Percentiles rank a stretch among this genome's conserved stretches.
These are phyloP conservation scores for Phanerodontia chrysosporium DNA, from an alignment of 768 basidiomycete genomes.

Conservation along the genomic window DNA sequence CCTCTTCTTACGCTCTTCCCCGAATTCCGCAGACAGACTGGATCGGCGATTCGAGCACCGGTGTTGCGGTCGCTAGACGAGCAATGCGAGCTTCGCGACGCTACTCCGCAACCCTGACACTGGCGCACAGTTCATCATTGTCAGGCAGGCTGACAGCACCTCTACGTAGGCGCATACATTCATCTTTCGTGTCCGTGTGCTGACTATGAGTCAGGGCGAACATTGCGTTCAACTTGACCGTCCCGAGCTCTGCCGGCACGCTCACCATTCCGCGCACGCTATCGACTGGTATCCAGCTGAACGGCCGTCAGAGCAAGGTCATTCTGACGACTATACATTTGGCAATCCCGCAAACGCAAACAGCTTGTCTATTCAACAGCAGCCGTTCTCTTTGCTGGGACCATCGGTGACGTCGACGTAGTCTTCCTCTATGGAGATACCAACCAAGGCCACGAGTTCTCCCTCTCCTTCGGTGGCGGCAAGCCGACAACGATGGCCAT, in stretches of 20 bases:
- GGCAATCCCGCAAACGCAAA: slow-evolving; percentile 54
- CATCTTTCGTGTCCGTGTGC: slow-evolving; percentile 1
- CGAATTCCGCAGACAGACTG: slow-evolving; percentile 75
- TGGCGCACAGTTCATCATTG: slow-evolving; percentile 61
- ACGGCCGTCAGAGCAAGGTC: slow-evolving; percentile 71
- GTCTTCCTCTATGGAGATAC: slow-evolving; percentile 36
- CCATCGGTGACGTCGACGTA: slow-evolving; percentile 38
- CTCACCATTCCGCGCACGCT: slow-evolving; percentile 52
- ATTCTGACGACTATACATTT: slow-evolving; percentile 71
- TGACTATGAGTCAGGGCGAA: slow-evolving; percentile 31
- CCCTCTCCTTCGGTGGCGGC: slow-evolving; percentile 34
- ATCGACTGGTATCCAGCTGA: slow-evolving; percentile 49
- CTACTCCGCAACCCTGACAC: slow-evolving; percentile 67
- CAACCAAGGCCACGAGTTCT: slow-evolving; percentile 30
- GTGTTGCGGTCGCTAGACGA: slow-evolving; percentile 37
- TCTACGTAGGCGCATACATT: slow-evolving; percentile 46
- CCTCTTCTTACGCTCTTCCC: slow-evolving; percentile 73
- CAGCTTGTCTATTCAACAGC: slow-evolving; percentile 66
- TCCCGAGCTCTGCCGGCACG: slow-evolving; percentile 47
- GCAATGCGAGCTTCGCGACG: slow-evolving; percentile 51
- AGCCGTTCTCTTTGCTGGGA: slow-evolving; percentile 60
- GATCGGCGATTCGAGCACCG: slow-evolving; percentile 58
- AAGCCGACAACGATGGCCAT: slow-evolving; percentile 36
- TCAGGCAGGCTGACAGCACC: slow-evolving; percentile 62
- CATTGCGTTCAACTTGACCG: slow-evolving; percentile 55